Percentiles rank a stretch among this genome's conserved stretches.
Evolutionary conservation across 192 early-diverging fungal genomes (phyloP).

Genomic region (Gigaspora rosea): DNA sequence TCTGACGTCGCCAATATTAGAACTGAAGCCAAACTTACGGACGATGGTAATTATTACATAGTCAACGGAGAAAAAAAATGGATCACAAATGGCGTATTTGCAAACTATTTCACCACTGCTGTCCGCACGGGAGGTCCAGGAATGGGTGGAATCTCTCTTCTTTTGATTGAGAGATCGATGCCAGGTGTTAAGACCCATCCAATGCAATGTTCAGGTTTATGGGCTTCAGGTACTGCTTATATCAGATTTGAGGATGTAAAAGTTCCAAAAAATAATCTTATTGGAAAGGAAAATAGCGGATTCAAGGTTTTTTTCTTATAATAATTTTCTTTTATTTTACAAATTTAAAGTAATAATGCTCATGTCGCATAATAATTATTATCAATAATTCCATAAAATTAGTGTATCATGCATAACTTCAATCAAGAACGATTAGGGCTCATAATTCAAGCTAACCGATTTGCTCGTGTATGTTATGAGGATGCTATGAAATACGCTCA

Average conservation of each 20-base stretch:
- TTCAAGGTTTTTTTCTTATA: conserved; percentile 60
- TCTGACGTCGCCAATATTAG: conserved; percentile 77
- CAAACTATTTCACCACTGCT: conserved; percentile 83
- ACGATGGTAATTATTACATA: conserved; percentile 72
- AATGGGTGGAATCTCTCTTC: conserved; percentile 74
- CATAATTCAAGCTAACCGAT: conserved; percentile 80
- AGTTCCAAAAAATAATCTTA: conserved; percentile 81
- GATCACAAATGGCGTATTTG: conserved; percentile 82
- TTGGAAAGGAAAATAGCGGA: conserved; percentile 83
- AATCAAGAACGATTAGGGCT: conserved; percentile 84
- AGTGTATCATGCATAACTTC: conserved; percentile 75
- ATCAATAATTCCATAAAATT: background rate
- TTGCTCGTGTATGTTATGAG: conserved; percentile 85
- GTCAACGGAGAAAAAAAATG: conserved; percentile 89
- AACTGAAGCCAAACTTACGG: conserved; percentile 63
- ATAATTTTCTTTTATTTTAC: background rate
- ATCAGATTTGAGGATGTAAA: conserved; percentile 85
- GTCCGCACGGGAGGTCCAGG: conserved; percentile 76
- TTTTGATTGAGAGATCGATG: conserved; percentile 74
- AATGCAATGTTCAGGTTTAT: conserved; percentile 82
- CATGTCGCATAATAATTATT: background rate
- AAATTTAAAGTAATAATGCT: background rate
- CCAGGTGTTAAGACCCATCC: conserved; percentile 75
- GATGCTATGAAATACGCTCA: conserved; percentile 81
- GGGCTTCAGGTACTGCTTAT: conserved; percentile 80